These are phyloP conservation scores for Pseudocercospora pini-densiflorae DNA, from an alignment of 2,329 filamentous ascomycete genomes.

Conservation along the genomic window DNA sequence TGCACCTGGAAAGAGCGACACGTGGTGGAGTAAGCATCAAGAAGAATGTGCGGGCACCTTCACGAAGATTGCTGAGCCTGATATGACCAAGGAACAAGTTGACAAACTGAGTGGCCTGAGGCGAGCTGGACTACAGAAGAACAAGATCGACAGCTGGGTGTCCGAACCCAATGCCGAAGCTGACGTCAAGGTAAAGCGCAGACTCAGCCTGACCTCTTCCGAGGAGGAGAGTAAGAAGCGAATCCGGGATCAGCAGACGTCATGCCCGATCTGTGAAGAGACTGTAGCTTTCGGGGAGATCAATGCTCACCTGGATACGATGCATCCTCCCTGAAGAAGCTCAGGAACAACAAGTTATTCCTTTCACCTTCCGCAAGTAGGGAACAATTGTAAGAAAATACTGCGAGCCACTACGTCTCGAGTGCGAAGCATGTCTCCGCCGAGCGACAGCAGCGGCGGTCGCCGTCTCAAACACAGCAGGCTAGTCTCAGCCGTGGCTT, in stretches of 20 bases:
- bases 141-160: constrained; percentile 51
- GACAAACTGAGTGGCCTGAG: constrained; percentile 45
- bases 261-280: constrained; percentile 47
- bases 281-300: constrained; percentile 40
- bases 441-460: neutral
- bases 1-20: constrained; percentile 47
- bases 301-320: constrained; percentile 46
- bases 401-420: neutral
- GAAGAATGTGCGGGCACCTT: constrained; percentile 49
- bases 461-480: neutral
- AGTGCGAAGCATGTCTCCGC: neutral
- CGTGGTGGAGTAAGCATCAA: constrained; percentile 48
- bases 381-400: neutral
- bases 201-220: constrained; percentile 17
- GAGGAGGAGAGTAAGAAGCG: neutral
- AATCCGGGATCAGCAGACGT: constrained; percentile 32
- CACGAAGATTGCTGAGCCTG: constrained; percentile 48
- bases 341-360: neutral
- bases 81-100: constrained; percentile 48
- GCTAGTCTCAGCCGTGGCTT: neutral
- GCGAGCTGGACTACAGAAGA: constrained; percentile 49
- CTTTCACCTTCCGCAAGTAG: neutral
- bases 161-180: neutral
- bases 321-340: constrained; percentile 21
- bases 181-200: constrained; percentile 6